A percentile compares a stretch with the other conserved stretches of the same genome.
Conservation (phyloP, 768 basidiomycete genomes). For the Kwoniella europaea region DNA sequence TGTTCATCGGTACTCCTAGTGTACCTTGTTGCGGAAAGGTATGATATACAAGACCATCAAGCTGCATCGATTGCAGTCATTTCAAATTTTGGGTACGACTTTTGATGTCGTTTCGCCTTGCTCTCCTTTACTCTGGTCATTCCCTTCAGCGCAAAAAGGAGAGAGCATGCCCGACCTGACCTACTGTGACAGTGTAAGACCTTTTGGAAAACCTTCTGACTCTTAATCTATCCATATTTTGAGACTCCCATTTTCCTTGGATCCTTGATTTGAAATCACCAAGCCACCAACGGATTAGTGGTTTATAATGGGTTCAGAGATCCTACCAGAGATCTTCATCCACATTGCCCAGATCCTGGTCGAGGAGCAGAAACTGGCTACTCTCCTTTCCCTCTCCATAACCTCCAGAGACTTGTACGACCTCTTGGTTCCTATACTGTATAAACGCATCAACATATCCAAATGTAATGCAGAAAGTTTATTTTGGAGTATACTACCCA, state of each 20-base stretch:
- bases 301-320: not conserved
- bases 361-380: not conserved
- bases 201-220: not conserved
- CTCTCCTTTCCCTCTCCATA: not conserved
- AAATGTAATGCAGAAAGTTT: not conserved
- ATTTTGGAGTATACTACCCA: constrained; percentile 2
- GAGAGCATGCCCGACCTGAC: not conserved
- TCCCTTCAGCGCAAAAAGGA: not conserved
- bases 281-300: not conserved
- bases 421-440: not conserved
- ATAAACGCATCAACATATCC: not conserved
- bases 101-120: not conserved
- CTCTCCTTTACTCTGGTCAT: not conserved
- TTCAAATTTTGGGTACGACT: too few relatives aligned
- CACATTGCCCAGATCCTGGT: not conserved
- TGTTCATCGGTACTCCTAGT: too few relatives aligned
- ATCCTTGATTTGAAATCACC: not conserved
- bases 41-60: too few relatives aligned
- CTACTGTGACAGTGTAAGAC: not conserved
- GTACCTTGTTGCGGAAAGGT: too few relatives aligned
- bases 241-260: not conserved
- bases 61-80: too few relatives aligned
- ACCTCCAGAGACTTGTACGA: not conserved
- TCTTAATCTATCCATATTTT: not conserved
- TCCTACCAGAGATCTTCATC: constrained; percentile 8